phyloP scores from a whole-genome alignment of 164 flowering plant species.

The Platanus orientalis region DNA sequence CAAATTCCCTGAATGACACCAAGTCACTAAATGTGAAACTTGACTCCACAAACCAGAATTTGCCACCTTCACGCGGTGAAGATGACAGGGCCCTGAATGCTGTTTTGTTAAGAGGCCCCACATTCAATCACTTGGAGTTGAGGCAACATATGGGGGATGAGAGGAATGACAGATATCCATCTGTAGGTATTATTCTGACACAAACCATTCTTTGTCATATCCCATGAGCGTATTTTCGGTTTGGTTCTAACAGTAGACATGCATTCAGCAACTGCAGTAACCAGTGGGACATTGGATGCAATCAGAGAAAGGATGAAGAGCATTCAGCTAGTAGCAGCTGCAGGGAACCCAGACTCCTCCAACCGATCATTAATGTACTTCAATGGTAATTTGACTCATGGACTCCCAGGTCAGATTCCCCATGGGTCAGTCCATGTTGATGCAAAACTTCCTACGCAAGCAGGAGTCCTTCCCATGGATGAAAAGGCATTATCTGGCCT shows the following conservation, averaged over 20 bases:
- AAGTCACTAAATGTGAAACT: conserved; percentile 38
- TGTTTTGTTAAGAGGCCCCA: conserved; percentile 31
- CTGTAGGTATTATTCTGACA: conserved; percentile 47
- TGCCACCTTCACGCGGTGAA: conserved; percentile 56
- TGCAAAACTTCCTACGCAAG: conserved; percentile 38
- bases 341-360: conserved; percentile 54
- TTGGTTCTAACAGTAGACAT: conserved; percentile 3
- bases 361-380: conserved; percentile 35
- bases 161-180: conserved; percentile 55
- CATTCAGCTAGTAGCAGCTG: conserved; percentile 77
- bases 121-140: conserved; percentile 34
- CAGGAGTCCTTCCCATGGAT: conserved; percentile 81
- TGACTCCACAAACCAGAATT: conserved; percentile 54
- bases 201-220: neutral
- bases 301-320: conserved; percentile 96
- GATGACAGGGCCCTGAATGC: conserved; percentile 31
- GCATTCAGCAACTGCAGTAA: conserved; percentile 37
- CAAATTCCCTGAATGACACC: conserved; percentile 48
- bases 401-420: conserved; percentile 27
- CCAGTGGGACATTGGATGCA: conserved; percentile 84
- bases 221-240: too few species aligned
- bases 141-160: conserved; percentile 44
- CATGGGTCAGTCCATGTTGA: conserved; percentile 29
- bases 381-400: conserved; percentile 48
- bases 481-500: conserved; percentile 94